phyloP scores from a whole-genome alignment of 805 yeast species.

The Barnettozyma botsteinii region DNA sequence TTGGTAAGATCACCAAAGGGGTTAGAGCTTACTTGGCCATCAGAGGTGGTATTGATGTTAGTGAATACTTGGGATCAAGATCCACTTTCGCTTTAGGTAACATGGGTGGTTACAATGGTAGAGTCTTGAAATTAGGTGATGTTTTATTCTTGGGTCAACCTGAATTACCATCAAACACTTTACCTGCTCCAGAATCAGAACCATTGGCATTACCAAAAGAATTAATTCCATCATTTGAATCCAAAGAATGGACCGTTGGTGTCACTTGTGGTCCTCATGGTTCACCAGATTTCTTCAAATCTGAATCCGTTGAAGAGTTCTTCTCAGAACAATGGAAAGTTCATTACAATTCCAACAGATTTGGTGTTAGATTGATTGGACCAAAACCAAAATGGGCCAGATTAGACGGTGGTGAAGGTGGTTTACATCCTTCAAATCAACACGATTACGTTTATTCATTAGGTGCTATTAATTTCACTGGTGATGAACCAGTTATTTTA shows the following conservation, averaged over 20 bases:
- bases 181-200: conserved; percentile 66
- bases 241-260: conserved; percentile 69
- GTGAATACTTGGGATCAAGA: conserved; percentile 91
- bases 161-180: conserved; percentile 53
- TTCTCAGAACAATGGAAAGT: conserved; percentile 83
- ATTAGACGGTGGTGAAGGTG: conserved; percentile 95
- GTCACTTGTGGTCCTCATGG: conserved; percentile 98
- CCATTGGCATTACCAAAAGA: conserved; percentile 54
- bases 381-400: conserved; percentile 98
- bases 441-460: conserved; percentile 95
- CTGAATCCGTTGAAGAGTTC: conserved; percentile 70
- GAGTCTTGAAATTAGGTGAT: conserved; percentile 88
- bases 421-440: conserved; percentile 96
- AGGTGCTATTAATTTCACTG: conserved; percentile 97
- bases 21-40: conserved; percentile 88
- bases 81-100: conserved; percentile 92
- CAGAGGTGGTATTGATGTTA: conserved; percentile 90
- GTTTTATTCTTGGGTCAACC: conserved; percentile 84
- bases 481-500: conserved; percentile 96
- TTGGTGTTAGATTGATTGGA: conserved; percentile 90
- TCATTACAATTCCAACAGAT: conserved; percentile 94
- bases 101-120: conserved; percentile 92
- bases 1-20: conserved; percentile 79
- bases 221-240: conserved; percentile 27
- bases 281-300: conserved; percentile 86